Base-by-base conservation (phyloP, 306 rosid species). In the Arachis hypogaea region DNA sequence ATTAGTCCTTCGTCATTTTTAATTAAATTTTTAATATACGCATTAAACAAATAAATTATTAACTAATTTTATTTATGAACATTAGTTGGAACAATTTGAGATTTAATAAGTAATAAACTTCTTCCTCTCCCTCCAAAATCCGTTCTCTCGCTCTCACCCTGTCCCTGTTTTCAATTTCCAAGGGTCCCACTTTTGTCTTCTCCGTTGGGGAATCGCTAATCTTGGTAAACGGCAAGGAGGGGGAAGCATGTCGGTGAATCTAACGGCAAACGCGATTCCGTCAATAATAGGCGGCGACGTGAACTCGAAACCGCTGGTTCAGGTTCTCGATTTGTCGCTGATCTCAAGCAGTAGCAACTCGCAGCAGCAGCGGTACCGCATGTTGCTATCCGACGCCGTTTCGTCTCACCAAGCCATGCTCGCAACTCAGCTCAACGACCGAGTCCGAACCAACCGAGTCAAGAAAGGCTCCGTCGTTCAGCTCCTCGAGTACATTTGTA, bases 381-480 rank as follows among this genome's bases (percentile, higher is more conserved):
- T 94, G 62, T 38, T 88, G 33, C 43, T 94, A 51, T 94, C 99
- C 80, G 99, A 94, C 66, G 77, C 88, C 75, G 88, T 82, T 73
- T 79, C 81, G 41, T 8, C 82, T 71, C 90, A 86, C 77, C 85
- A 87, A 28, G 97, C 96, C 38, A 87, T 92, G 96, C 81, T 92
- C 49, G 95, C 95, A 1, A 80, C 87, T 63, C 99, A 92, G 82
- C 97, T 89, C 76, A 89, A 88, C 66, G 90, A 84, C 69, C 77
- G 80, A 22, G 73, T 94, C 72, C 81, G 55, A 76, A 69, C 84
- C 71, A 89, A 88, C 30, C 84, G 58, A 59, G 82, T 94, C 52
- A 84, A 77, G 86, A 82, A 72, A 65, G 96, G 99, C 65, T 92
- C 99, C 42, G 82, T 94, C 47, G 79, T 94, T 65, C 99, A 94